Percentiles rank a stretch among this genome's conserved stretches.
phyloP scores from a whole-genome alignment of 1,284 basidiomycete genomes.

The Fomitopsis pinicola region DNA sequence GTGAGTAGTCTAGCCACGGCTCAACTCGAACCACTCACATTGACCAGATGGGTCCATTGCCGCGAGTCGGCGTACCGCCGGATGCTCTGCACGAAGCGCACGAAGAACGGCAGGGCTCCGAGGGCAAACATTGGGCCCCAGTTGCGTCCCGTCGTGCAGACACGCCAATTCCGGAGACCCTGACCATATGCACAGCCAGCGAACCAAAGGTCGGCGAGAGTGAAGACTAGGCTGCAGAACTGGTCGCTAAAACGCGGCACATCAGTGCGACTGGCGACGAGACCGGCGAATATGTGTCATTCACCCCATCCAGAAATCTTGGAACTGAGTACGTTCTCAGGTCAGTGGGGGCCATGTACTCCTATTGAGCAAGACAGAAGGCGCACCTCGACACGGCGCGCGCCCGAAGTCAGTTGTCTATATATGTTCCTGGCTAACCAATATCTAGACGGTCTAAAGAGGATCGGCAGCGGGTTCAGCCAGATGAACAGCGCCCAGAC shows the following conservation, averaged over 20 bases:
- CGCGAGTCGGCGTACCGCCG: conserved; percentile 82
- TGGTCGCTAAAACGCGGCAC: conserved; percentile 59
- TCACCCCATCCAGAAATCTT: conserved; percentile 81
- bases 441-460: conserved; percentile 63
- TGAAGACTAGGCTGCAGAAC: conserved; percentile 73
- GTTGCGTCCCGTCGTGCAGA: conserved; percentile 35
- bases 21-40: conserved; percentile 30
- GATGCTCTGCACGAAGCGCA: conserved; percentile 83
- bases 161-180: conserved; percentile 46
- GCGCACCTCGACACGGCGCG: conserved; percentile 69
- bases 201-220: conserved; percentile 70
- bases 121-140: conserved; percentile 64
- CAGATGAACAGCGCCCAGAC: conserved; percentile 57
- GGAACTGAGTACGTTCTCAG: conserved; percentile 41
- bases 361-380: too few relatives aligned
- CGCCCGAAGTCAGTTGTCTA: conserved; percentile 67
- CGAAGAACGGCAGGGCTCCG: conserved; percentile 56
- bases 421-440: conserved; percentile 74
- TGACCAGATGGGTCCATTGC: conserved; percentile 78
- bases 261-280: background rate
- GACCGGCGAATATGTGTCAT: background rate
- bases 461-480: conserved; percentile 74
- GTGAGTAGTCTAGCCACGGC: background rate
- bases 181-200: conserved; percentile 69
- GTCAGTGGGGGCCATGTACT: too few relatives aligned